These are phyloP conservation scores for Priceomyces haplophilus DNA, from an alignment of 805 yeast genomes.

Conservation along the genomic window DNA sequence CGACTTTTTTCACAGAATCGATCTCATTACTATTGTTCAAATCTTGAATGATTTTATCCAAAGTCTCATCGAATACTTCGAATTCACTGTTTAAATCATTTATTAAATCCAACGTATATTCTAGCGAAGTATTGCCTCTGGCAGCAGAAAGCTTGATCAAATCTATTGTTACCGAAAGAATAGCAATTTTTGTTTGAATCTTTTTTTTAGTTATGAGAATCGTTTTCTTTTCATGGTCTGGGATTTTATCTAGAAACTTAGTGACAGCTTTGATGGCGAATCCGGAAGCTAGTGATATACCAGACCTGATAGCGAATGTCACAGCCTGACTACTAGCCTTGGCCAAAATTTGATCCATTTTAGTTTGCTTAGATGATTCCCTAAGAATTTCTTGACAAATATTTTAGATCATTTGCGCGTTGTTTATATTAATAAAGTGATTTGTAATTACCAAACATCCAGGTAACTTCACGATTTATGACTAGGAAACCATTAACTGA, in stretches of 20 bases:
- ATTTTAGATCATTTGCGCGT: conserved; percentile 1
- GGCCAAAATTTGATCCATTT: conserved; percentile 42
- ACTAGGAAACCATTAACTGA: conserved; percentile 34
- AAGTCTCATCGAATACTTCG: conserved; percentile 50
- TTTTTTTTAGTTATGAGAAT: conserved; percentile 42
- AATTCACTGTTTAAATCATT: conserved; percentile 55
- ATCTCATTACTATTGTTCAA: conserved; percentile 26
- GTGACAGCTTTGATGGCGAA: conserved; percentile 68
- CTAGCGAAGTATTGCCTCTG: conserved; percentile 57
- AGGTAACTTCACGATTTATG: conserved; percentile 8
- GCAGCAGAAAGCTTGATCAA: conserved; percentile 60
- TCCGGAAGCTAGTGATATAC: conserved; percentile 69
- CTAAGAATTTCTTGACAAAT: not conserved
- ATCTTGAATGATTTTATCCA: conserved; percentile 37
- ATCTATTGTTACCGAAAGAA: conserved; percentile 66
- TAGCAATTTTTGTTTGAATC: conserved; percentile 55
- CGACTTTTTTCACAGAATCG: conserved; percentile 46
- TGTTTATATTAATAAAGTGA: conserved; percentile 3
- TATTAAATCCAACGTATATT: conserved; percentile 52
- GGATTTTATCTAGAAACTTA: conserved; percentile 51
- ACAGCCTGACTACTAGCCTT: conserved; percentile 75
- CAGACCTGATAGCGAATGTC: conserved; percentile 75
- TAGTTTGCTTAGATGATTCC: not conserved
- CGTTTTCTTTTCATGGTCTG: conserved; percentile 48
- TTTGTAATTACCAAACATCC: not conserved